These are phyloP conservation scores for Clarireedia homoeocarpa DNA, from an alignment of 2,329 filamentous ascomycete species.

Conservation along the genomic window DNA sequence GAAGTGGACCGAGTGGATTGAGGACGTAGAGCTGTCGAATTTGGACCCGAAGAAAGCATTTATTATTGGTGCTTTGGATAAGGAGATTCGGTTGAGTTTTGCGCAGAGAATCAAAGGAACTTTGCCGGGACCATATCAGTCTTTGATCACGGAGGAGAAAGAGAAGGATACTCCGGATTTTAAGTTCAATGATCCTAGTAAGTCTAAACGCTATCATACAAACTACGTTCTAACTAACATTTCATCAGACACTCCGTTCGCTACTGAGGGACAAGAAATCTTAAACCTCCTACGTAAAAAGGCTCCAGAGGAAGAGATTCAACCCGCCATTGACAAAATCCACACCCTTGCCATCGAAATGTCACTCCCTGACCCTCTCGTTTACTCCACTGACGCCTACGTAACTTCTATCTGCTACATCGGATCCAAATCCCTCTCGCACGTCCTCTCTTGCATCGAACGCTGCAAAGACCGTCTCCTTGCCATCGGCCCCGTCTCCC, in stretches of 20 bases:
- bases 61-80: slow-evolving; percentile 83
- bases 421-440: slow-evolving; percentile 90
- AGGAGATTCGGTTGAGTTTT: slow-evolving; percentile 94
- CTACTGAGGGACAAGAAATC: slow-evolving; percentile 76
- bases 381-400: slow-evolving; percentile 88
- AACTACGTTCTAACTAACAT: slow-evolving; percentile 8
- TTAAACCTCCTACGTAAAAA: slow-evolving; percentile 75
- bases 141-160: slow-evolving; percentile 75
- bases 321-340: slow-evolving; percentile 70
- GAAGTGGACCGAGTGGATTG: slow-evolving; percentile 98
- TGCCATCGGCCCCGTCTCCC: slow-evolving; percentile 66
- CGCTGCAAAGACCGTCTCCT: slow-evolving; percentile 85
- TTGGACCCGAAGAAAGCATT: slow-evolving; percentile 89
- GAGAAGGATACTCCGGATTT: slow-evolving; percentile 95
- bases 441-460: slow-evolving; percentile 92
- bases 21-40: slow-evolving; percentile 69
- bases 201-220: slow-evolving; percentile 28
- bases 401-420: slow-evolving; percentile 90
- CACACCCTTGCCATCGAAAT: slow-evolving; percentile 67
- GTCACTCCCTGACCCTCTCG: slow-evolving; percentile 63
- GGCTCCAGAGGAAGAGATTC: slow-evolving; percentile 78
- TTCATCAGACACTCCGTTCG: slow-evolving; percentile 64
- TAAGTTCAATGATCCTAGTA: slow-evolving; percentile 74
- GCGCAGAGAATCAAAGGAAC: slow-evolving; percentile 94
- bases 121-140: slow-evolving; percentile 73